These are phyloP conservation scores for Cladosporium phlei DNA, from an alignment of 2,329 filamentous ascomycete genomes.

Conservation along the genomic window DNA sequence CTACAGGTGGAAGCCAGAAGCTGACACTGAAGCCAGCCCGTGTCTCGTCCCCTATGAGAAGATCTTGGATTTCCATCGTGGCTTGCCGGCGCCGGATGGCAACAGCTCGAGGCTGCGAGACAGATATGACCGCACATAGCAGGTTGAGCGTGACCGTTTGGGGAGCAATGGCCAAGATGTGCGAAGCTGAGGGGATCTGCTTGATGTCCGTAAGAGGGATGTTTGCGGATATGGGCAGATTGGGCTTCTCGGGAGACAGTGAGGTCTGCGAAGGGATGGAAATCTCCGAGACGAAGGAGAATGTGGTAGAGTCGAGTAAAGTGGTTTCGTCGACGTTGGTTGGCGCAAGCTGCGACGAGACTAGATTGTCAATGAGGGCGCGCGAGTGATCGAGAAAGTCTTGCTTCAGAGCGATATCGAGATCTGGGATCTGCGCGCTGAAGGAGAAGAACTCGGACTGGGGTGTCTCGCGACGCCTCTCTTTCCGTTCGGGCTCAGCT, in stretches of 20 bases:
- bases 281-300: constrained; percentile 26
- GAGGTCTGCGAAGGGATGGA: constrained; percentile 16
- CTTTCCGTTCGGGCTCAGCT: constrained; percentile 1
- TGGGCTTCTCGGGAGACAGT: neutral
- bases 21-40: constrained; percentile 73
- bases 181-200: constrained; percentile 62
- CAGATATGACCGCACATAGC: constrained; percentile 72
- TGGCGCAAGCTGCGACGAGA: constrained; percentile 55
- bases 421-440: constrained; percentile 11
- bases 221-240: neutral
- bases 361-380: constrained; percentile 60
- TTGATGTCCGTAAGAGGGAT: constrained; percentile 57
- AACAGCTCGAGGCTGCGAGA: constrained; percentile 63
- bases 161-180: constrained; percentile 64
- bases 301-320: constrained; percentile 32
- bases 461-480: neutral
- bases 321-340: constrained; percentile 31
- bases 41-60: constrained; percentile 82
- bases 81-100: constrained; percentile 56
- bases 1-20: constrained; percentile 65
- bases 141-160: constrained; percentile 79
- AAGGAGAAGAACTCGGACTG: constrained; percentile 29
- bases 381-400: constrained; percentile 78
- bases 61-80: constrained; percentile 63
- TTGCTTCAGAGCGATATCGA: constrained; percentile 28